Conservation (phyloP, 1,284 basidiomycete genomes). For the Puccinia sorghi region DNA sequence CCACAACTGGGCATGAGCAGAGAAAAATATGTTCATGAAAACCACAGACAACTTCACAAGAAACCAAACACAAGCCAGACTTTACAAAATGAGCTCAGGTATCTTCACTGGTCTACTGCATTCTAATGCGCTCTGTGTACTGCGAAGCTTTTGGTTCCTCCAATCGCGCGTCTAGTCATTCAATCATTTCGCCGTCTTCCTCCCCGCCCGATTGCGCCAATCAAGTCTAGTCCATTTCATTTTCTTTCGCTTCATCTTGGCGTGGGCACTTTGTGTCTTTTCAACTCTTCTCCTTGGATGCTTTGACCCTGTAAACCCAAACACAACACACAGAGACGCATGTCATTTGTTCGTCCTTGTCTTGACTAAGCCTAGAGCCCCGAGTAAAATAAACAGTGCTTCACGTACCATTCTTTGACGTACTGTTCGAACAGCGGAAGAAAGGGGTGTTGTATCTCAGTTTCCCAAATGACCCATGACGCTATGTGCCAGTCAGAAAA, state of each 20-base stretch:
- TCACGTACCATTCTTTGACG: slow-evolving; percentile 32
- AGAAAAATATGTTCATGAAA: no score
- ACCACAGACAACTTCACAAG: no score
- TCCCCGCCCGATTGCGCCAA: no score
- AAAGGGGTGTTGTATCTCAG: neutral
- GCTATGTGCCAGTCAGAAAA: neutral
- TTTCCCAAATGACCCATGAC: neutral
- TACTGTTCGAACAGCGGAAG: slow-evolving; percentile 11
- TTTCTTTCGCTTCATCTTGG: neutral
- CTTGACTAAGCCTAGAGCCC: neutral
- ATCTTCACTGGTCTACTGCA: neutral
- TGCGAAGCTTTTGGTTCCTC: neutral
- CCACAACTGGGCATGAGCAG: no score
- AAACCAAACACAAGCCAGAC: no score
- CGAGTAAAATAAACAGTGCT: neutral
- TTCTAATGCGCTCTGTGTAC: neutral
- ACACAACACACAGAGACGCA: neutral
- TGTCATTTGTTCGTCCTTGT: neutral
- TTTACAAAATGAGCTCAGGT: neutral
- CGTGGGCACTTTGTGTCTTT: neutral
- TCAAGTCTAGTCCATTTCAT: neutral
- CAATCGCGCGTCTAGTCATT: no score
- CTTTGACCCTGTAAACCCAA: slow-evolving; percentile 15
- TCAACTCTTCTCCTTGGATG: slow-evolving; percentile 16
- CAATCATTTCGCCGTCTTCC: no score